phyloP scores from a whole-genome alignment of 345 rosid species.

The Mercurialis annua region DNA sequence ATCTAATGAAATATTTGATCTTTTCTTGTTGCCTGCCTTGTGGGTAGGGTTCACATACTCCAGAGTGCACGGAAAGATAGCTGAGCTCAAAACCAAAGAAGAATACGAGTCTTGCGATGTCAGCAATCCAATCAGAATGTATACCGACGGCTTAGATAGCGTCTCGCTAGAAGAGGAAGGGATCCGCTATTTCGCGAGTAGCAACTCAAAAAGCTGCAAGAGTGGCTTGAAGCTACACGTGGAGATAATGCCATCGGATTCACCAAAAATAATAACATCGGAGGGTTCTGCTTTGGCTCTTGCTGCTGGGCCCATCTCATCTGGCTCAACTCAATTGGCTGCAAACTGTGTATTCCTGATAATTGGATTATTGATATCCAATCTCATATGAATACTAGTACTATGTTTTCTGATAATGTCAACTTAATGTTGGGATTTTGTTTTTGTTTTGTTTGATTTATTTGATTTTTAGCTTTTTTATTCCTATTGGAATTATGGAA shows the following conservation, averaged over 20 bases:
- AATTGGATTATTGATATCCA: neutral
- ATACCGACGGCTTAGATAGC: constrained; percentile 38
- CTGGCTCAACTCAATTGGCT: neutral
- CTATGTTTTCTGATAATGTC: no score
- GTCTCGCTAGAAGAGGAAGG: constrained; percentile 39
- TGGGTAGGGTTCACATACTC: constrained; percentile 52
- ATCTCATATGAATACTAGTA: neutral
- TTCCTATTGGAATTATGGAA: no score
- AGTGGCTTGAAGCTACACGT: constrained; percentile 48
- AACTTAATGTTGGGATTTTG: no score
- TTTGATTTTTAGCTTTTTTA: no score
- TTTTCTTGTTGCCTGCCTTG: neutral
- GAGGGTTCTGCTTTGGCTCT: constrained; percentile 16
- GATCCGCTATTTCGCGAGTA: constrained; percentile 47
- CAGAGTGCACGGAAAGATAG: constrained; percentile 39
- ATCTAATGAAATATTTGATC: neutral
- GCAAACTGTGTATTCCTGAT: neutral
- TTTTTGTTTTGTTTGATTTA: no score
- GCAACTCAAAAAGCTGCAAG: constrained; percentile 43
- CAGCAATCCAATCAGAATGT: constrained; percentile 46
- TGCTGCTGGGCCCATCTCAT: constrained; percentile 34
- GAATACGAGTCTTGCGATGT: constrained; percentile 55
- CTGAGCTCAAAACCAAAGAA: constrained; percentile 42
- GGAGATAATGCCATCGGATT: constrained; percentile 28
- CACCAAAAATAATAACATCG: neutral